Conservation (phyloP, 768 basidiomycete species). For the Gyrodon lividus region DNA sequence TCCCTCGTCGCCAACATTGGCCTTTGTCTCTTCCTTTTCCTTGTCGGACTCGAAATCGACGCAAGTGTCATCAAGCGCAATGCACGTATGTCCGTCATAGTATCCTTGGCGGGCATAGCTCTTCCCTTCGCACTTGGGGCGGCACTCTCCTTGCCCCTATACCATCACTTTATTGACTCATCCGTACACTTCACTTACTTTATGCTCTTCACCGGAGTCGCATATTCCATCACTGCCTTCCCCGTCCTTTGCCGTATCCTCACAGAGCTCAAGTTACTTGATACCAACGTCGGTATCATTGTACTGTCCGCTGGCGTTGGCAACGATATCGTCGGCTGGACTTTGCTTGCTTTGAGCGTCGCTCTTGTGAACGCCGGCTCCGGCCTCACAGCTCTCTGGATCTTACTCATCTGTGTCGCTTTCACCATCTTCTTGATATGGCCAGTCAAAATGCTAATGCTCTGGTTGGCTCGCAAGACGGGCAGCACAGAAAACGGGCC, state of each 20-base stretch:
- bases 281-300: constrained; percentile 89
- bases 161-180: constrained; percentile 57
- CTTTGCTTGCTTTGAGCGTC: constrained; percentile 83
- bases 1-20: constrained; percentile 89
- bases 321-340: constrained; percentile 87
- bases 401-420: constrained; percentile 75
- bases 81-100: constrained; percentile 60
- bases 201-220: constrained; percentile 92
- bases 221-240: constrained; percentile 86
- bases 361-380: constrained; percentile 88
- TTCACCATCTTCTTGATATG: constrained; percentile 79
- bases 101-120: constrained; percentile 81
- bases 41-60: constrained; percentile 93
- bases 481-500: constrained; percentile 84
- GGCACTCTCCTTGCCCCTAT: constrained; percentile 58
- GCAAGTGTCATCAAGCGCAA: constrained; percentile 73
- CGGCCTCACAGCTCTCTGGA: constrained; percentile 82
- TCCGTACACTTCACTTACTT: constrained; percentile 80
- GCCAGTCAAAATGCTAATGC: constrained; percentile 57
- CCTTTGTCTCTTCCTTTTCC: constrained; percentile 83
- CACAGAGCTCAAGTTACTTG: constrained; percentile 86
- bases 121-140: constrained; percentile 88
- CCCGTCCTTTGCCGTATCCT: constrained; percentile 86
- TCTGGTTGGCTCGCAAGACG: constrained; percentile 73
- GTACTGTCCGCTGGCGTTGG: constrained; percentile 92